Base-by-base conservation (phyloP, 2,329 filamentous ascomycete genomes). In the Fusarium sp. region DNA sequence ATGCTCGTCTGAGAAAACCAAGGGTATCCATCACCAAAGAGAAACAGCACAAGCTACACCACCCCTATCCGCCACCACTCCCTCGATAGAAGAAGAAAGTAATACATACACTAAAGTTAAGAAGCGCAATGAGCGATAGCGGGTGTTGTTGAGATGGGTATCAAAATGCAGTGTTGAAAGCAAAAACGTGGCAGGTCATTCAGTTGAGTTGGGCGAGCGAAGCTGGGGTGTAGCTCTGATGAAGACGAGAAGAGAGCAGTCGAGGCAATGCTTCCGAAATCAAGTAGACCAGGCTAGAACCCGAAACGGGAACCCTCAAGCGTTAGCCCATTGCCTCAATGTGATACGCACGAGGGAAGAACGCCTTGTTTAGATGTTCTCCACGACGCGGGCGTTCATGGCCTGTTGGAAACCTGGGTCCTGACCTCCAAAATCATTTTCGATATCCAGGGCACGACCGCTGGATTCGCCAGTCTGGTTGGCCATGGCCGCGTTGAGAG, bases 381-480 rank as follows among this genome's bases (percentile, higher is more conserved):
- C 93, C 74, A 97, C 87, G 42, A 97, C 87, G 66, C 90, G 89
- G 58, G 94, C 90, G 80, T 96, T 95, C 80, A 97, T 89, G 38
- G 94, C 94, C 76, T 89, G 88, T 83, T 95, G 91, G 81, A 97
- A 93, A 58, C 91, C 89, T 72, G 82, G 72, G 75, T 89, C 86
- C 79, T 84, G 81, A 81, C 83, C 83, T 81, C 84, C 84, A 79
- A 87, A 88, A 69, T 91, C 88, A 72, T 77, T 82, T 62, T 88
- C 74, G 66, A 56, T 75, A 33, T 76, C 68, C 7, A 75, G 64
- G 50, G 73, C 73, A 50, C 90, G 88, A 62, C 87, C 89, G 49
- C 68, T 67, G 50, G 71, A 75, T 58, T 92, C 89, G 73, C 88
- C 90, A 33, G 85, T 77, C 39, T 79, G 74, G 66, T 80, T 74